Evolutionary conservation across 805 yeast genomes (phyloP).

Genomic region (Spencermartinsiella europaea): DNA sequence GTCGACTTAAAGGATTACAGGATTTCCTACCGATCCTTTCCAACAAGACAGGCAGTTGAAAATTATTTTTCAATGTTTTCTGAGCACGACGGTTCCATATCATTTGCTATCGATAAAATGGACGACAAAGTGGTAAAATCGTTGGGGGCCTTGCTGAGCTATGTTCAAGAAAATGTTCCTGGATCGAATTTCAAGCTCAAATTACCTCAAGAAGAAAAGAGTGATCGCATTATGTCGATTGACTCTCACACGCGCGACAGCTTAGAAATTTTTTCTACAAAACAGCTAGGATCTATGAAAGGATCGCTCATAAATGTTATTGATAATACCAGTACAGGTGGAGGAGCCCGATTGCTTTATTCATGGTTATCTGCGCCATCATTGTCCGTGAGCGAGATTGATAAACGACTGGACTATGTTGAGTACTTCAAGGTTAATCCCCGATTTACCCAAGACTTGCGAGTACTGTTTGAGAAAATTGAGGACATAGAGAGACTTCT

Average conservation of each 20-base stretch:
- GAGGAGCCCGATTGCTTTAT: slow-evolving; percentile 74
- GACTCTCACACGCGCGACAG: slow-evolving; percentile 46
- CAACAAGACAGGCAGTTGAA: slow-evolving; percentile 37
- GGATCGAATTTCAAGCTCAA: slow-evolving; percentile 57
- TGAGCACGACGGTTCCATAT: slow-evolving; percentile 21
- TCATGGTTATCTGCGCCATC: slow-evolving; percentile 84
- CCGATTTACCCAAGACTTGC: slow-evolving; percentile 50
- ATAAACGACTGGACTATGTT: slow-evolving; percentile 50
- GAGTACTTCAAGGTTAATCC: slow-evolving; percentile 38
- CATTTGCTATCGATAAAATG: slow-evolving; percentile 21
- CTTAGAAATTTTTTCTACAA: slow-evolving; percentile 59
- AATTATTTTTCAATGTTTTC: slow-evolving; percentile 40
- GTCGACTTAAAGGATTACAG: slow-evolving; percentile 56
- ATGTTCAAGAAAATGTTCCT: slow-evolving; percentile 70
- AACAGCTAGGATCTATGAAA: slow-evolving; percentile 38
- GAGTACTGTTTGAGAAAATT: slow-evolving; percentile 53
- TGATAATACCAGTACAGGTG: slow-evolving; percentile 67
- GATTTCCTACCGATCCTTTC: slow-evolving; percentile 47
- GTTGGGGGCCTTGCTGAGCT: slow-evolving; percentile 57
- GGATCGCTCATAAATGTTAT: slow-evolving; percentile 73
- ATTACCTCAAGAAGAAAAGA: slow-evolving; percentile 55
- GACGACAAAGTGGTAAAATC: slow-evolving; percentile 47
- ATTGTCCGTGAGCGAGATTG: slow-evolving; percentile 51
- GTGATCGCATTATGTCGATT: slow-evolving; percentile 58
- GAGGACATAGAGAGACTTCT: slow-evolving; percentile 38